These are phyloP conservation scores for Triticum timopheevii DNA, from an alignment of 176 grass and related monocot genomes.

Conservation along the genomic window DNA sequence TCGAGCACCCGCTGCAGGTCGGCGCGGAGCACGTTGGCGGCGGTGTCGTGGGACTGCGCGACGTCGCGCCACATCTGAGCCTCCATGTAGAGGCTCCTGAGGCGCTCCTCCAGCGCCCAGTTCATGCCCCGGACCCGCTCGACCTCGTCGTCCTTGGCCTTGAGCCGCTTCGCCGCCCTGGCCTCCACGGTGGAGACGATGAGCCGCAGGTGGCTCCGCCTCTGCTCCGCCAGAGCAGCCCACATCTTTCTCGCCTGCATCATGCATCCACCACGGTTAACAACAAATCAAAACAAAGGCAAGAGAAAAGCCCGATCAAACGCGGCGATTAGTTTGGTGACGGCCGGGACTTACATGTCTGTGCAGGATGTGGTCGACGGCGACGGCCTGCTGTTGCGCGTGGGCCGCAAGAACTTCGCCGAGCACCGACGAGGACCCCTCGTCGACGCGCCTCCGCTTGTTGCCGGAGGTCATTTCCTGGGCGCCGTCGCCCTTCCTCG, in stretches of 20 bases:
- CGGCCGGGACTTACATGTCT: slow-evolving; percentile 49
- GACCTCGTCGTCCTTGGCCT: slow-evolving; percentile 64
- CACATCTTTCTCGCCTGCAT: slow-evolving; percentile 52
- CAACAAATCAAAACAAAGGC: too few species aligned
- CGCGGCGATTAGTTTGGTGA: too few species aligned
- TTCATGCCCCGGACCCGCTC: slow-evolving; percentile 42
- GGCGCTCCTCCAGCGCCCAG: slow-evolving; percentile 58
- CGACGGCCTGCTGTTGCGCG: slow-evolving; percentile 49
- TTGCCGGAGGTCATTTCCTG: not conserved
- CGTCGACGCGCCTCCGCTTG: slow-evolving; percentile 42
- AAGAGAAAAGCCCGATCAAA: too few species aligned
- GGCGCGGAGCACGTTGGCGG: slow-evolving; percentile 40
- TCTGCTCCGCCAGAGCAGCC: slow-evolving; percentile 48
- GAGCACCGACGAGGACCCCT: not conserved
- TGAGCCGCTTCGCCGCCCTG: slow-evolving; percentile 45
- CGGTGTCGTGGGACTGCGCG: slow-evolving; percentile 60
- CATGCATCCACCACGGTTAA: not conserved
- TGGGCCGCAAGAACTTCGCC: slow-evolving; percentile 25
- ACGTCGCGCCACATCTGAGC: slow-evolving; percentile 67
- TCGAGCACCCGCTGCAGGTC: slow-evolving; percentile 59
- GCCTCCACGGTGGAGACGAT: slow-evolving; percentile 41
- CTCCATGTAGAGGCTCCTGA: slow-evolving; percentile 47
- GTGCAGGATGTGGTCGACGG: slow-evolving; percentile 56
- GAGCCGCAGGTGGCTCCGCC: slow-evolving; percentile 26
- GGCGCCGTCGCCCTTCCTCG: slow-evolving; percentile 33